Base-by-base conservation (phyloP, 2,329 filamentous ascomycete species). In the Trichoderma pleuroti region DNA sequence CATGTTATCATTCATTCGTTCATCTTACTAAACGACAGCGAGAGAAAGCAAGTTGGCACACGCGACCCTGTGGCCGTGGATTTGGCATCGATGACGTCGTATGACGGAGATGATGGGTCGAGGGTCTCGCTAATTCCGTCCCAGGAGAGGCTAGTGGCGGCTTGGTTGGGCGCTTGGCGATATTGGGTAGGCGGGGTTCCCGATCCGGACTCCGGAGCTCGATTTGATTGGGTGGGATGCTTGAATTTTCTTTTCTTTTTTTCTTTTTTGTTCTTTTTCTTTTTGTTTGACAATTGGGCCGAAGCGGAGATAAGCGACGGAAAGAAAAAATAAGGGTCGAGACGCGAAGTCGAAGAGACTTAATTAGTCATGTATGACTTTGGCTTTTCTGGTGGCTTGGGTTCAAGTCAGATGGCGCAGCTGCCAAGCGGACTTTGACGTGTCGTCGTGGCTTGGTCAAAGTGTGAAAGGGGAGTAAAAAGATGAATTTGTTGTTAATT, bases 21-120 rank as follows among this genome's bases (percentile, higher is more conserved):
- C 24, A 14, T 30, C 32, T 60, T 24, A 32, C n/a, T 52, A 34
- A 34, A 54, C 26, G 39, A 11, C 36, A 56, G 34, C 16, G 49
- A 18, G 11, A 46, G 12, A 49, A 46, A 36, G 14, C 30, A 34
- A 56, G n/a, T 54, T 46, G 64, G 52, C 59, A 63, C 46, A 61
- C 67, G 46, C 67, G 59, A 61, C 57, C 30, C 21, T 49, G 52
- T 24, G 46, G 59, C 1, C 16, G 46, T 18, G 18, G 39, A 36
- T 54, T 61, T 36, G 60, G 54, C 69, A 61, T 68, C 56, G 56
- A 68, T 71, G 64, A 71, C 64, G 63, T 71, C 61, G 54, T 54
- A 71, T 71, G 64, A 69, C 70, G 63, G 63, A 68, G 12, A 10
- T 16, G 36, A 49, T 21, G 34, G 54, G 52, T 42, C n/a, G 64